Conservation (phyloP, 2,329 filamentous ascomycete species). For the Hypoxylon sp. region DNA sequence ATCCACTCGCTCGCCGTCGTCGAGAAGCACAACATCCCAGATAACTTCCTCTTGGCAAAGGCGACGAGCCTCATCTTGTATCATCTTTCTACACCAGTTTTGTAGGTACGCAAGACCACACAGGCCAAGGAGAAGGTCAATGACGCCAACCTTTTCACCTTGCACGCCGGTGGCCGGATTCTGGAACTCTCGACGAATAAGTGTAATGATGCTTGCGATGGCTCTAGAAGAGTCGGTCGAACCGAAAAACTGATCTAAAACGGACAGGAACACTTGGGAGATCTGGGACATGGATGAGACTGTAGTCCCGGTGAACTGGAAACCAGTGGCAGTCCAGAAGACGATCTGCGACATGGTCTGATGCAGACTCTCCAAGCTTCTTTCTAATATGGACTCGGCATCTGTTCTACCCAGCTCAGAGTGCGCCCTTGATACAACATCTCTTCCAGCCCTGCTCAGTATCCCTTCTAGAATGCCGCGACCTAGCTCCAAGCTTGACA, state of each 20-base stretch:
- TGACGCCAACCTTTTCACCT: constrained; percentile 66
- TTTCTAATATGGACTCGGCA: constrained; percentile 64
- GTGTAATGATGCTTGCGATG: constrained; percentile 70
- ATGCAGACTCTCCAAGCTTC: constrained; percentile 64
- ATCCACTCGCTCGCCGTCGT: constrained; percentile 65
- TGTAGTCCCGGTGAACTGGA: constrained; percentile 64
- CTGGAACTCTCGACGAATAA: constrained; percentile 70
- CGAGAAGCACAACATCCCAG: constrained; percentile 72
- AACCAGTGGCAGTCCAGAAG: constrained; percentile 68
- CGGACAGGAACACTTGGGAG: constrained; percentile 64
- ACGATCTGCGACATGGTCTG: constrained; percentile 64
- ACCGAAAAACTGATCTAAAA: constrained; percentile 70
- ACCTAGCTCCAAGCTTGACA: constrained; percentile 65
- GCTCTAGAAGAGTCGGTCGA: constrained; percentile 74
- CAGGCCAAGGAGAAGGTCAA: constrained; percentile 67
- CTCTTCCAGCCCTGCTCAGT: constrained; percentile 60
- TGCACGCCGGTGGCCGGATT: constrained; percentile 67
- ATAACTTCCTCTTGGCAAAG: constrained; percentile 63
- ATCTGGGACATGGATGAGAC: constrained; percentile 63
- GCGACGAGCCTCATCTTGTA: constrained; percentile 58
- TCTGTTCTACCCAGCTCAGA: constrained; percentile 59
- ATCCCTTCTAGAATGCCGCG: constrained; percentile 63
- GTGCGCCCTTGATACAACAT: constrained; percentile 54
- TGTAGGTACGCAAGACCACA: constrained; percentile 70
- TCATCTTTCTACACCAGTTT: constrained; percentile 59